Evolutionary conservation across 1,284 basidiomycete species (phyloP).

Genomic region (Phellopilus nigrolimitatus): DNA sequence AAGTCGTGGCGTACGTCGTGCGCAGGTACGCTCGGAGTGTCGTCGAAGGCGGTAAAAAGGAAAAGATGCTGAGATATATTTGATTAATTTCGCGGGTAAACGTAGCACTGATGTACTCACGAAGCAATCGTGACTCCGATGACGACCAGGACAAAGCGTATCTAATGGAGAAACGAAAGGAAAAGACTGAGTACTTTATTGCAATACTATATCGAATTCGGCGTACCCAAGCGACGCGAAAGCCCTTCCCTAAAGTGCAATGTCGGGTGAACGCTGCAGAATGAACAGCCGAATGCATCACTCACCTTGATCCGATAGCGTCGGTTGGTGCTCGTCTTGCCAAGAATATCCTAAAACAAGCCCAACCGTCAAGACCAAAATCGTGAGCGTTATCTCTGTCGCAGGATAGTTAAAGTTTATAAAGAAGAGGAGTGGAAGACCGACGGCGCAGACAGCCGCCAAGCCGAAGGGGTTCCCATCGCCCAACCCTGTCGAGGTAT

Average conservation of each 20-base stretch:
- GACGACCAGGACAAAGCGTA: constrained; percentile 57
- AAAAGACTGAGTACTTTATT: neutral
- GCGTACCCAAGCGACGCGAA: constrained; percentile 60
- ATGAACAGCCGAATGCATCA: no score
- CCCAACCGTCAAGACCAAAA: constrained; percentile 68
- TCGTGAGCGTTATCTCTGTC: constrained; percentile 65
- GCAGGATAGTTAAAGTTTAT: constrained; percentile 71
- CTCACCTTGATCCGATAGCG: constrained; percentile 46
- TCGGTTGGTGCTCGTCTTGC: constrained; percentile 46
- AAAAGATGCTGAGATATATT: constrained; percentile 51
- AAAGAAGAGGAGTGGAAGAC: constrained; percentile 68
- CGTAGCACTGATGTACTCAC: constrained; percentile 33
- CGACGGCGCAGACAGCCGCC: constrained; percentile 63
- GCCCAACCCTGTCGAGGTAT: constrained; percentile 64
- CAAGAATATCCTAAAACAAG: constrained; percentile 75
- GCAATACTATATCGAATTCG: neutral
- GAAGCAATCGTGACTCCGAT: constrained; percentile 61
- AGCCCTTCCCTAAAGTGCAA: constrained; percentile 35
- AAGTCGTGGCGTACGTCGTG: constrained; percentile 55
- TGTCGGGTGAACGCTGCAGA: neutral
- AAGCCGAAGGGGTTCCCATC: constrained; percentile 72
- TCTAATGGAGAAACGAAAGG: constrained; percentile 33
- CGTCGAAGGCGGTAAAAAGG: constrained; percentile 64
- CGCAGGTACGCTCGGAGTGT: constrained; percentile 69
- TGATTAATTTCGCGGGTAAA: no score